Percentiles rank a stretch among this genome's conserved stretches.
These are phyloP conservation scores for Cystobasidium ongulense DNA, from an alignment of 768 basidiomycete species.

Conservation along the genomic window DNA sequence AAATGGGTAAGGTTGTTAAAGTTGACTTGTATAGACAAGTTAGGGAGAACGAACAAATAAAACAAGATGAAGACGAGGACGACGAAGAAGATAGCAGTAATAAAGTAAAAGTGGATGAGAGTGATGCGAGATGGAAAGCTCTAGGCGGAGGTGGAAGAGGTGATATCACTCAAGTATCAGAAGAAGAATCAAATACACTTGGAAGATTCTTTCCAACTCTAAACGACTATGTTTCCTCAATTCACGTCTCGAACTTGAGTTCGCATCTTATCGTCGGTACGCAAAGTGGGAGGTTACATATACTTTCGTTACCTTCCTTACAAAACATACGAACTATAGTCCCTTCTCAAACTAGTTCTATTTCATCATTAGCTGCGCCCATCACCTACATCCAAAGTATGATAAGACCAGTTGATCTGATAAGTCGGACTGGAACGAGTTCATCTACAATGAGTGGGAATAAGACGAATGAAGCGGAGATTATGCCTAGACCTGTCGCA, in stretches of 20 bases:
- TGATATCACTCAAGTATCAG: conserved; percentile 62
- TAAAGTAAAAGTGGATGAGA: neutral
- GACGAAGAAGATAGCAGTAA: conserved; percentile 35
- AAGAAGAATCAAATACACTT: conserved; percentile 44
- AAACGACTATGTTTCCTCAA: conserved; percentile 57
- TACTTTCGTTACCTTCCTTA: conserved; percentile 83
- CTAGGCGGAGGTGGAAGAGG: conserved; percentile 64
- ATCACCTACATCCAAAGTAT: conserved; percentile 70
- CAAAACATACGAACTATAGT: conserved; percentile 72
- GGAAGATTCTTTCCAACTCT: neutral
- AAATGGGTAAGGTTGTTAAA: conserved; percentile 1
- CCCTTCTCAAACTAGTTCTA: conserved; percentile 48
- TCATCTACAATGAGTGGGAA: conserved; percentile 10
- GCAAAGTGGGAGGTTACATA: conserved; percentile 59
- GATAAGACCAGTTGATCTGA: conserved; percentile 76
- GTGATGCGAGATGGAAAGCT: conserved; percentile 52
- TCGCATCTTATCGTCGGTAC: conserved; percentile 78
- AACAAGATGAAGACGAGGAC: neutral
- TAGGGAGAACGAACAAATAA: neutral
- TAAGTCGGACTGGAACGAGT: conserved; percentile 51
- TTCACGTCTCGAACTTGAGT: conserved; percentile 68
- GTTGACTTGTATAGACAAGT: conserved; percentile 21
- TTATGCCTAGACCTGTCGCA: conserved; percentile 8
- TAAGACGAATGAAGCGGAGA: neutral
- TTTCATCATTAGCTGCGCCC: conserved; percentile 55